Evolutionary conservation across 306 rosid genomes (phyloP).

Genomic region (Trichosanthes truncata): DNA sequence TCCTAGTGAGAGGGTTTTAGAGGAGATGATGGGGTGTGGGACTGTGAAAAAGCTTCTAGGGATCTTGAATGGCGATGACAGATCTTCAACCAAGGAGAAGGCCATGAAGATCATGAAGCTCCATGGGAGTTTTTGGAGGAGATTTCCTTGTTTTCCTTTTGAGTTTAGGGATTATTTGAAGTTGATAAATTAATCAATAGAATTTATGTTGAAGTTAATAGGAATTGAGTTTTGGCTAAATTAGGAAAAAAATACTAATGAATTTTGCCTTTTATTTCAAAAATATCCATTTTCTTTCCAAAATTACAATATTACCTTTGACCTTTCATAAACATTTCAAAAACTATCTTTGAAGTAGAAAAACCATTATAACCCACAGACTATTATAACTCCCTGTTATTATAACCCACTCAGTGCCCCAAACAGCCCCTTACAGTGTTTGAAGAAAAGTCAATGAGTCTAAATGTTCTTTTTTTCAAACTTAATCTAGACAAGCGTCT

Average conservation of each 20-base stretch:
- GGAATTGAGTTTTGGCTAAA: neutral
- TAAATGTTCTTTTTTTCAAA: too few relatives aligned
- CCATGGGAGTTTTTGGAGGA: slow-evolving; percentile 39
- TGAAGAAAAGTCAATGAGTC: too few relatives aligned
- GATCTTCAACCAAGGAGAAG: slow-evolving; percentile 23
- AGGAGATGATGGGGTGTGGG: slow-evolving; percentile 42
- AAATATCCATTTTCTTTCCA: too few relatives aligned
- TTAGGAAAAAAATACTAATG: neutral
- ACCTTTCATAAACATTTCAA: too few relatives aligned
- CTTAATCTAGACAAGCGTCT: too few relatives aligned
- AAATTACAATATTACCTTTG: too few relatives aligned
- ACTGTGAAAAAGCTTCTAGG: slow-evolving; percentile 39
- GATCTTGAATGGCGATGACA: slow-evolving; percentile 26
- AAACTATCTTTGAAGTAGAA: too few relatives aligned
- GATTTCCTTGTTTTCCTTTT: slow-evolving; percentile 38
- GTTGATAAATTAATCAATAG: neutral
- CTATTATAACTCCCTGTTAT: too few relatives aligned
- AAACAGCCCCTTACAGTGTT: too few relatives aligned
- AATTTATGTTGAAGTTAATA: neutral
- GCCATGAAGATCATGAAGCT: slow-evolving; percentile 31
- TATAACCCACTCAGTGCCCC: too few relatives aligned
- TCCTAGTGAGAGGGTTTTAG: slow-evolving; percentile 32
- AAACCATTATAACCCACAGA: too few relatives aligned
- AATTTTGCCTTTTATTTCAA: too few relatives aligned
- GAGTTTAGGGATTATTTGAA: slow-evolving; percentile 24